Base-by-base conservation (phyloP, 2,329 filamentous ascomycete species). In the Nemania sp. region DNA sequence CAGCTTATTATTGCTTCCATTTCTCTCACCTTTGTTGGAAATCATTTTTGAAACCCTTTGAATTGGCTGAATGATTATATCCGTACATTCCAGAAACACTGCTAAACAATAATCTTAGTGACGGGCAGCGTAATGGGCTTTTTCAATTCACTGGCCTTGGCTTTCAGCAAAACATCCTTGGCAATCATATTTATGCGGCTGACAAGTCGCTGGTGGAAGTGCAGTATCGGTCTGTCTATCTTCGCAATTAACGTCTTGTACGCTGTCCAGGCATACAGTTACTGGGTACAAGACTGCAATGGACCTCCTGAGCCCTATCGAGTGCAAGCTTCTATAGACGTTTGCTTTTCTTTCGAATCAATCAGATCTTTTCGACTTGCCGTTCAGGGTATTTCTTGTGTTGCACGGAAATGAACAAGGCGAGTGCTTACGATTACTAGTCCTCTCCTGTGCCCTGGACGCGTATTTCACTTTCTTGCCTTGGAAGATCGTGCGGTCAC, bases 231-330 rank as follows among this genome's bases (percentile, higher is more conserved):
- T 1, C 12, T 60, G 4, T 51, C 49, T 6, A 37, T 54, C 9
- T 55, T 58, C 7, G 19, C 56, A 20, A 58, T 61, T 6, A 19
- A 52, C 31, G 19, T 56, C n/a, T 20, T 64, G 20, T 59, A 55
- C 23, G 12, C 31, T 4, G 22, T 59, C 3, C 58, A 62, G 17
- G 50, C 19, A 19, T 61, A 48, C 47, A 56, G 33, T 20, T 59
- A 50, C 41, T 64, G 61, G 61, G 20, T 62, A 1, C 56, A 48
- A 31, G 54, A 64, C 39, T 64, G 61, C 31, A 31, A 44, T 41
- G 43, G 37, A 1, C 37, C 23, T 6, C 2, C 31, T 3, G 56
- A 58, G 45, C 49, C 49, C n/a, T 57, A 49, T 41, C 56, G 59
- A 28, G n/a, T 57, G 4, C 52, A 54, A 15, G 30, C 19, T 4